phyloP scores from a whole-genome alignment of 2,329 filamentous ascomycete species.

The Fusarium sp. region DNA sequence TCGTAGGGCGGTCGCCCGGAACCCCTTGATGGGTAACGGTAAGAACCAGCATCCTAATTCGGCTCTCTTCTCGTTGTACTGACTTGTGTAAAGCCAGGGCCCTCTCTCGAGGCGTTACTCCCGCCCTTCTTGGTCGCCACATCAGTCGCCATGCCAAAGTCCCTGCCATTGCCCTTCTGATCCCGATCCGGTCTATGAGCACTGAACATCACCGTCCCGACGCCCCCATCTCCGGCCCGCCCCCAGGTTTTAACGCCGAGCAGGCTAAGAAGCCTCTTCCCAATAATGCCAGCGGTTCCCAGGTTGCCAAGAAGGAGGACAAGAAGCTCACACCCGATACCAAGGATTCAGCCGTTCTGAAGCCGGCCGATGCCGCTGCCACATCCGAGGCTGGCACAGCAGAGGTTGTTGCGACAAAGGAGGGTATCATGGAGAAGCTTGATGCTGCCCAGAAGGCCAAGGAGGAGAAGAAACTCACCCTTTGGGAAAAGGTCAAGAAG shows the following conservation, averaged over 20 bases:
- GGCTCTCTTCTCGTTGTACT: slow-evolving; percentile 33
- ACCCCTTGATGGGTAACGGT: slow-evolving; percentile 62
- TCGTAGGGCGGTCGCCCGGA: slow-evolving; percentile 62
- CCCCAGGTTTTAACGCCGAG: slow-evolving; percentile 90
- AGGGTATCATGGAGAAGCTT: slow-evolving; percentile 67
- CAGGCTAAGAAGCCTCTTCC: slow-evolving; percentile 85
- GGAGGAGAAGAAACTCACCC: slow-evolving; percentile 84
- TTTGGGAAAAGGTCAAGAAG: slow-evolving; percentile 94
- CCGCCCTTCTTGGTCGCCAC: slow-evolving; percentile 58
- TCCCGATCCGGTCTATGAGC: slow-evolving; percentile 64
- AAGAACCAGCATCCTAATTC: slow-evolving; percentile 39
- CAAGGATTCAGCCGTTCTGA: slow-evolving; percentile 20
- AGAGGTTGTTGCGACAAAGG: slow-evolving; percentile 60
- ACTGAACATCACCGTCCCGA: slow-evolving; percentile 67
- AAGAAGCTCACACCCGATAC: slow-evolving; percentile 43
- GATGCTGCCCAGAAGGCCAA: slow-evolving; percentile 66
- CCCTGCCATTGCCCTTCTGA: slow-evolving; percentile 64
- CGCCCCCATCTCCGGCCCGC: slow-evolving; percentile 68
- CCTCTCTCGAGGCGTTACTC: slow-evolving; percentile 58
- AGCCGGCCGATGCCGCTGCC: slow-evolving; percentile 43
- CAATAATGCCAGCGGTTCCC: slow-evolving; percentile 56
- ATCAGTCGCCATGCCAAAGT: slow-evolving; percentile 56
- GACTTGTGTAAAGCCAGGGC: slow-evolving; percentile 53
- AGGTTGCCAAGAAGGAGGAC: slow-evolving; percentile 50
- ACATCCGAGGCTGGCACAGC: slow-evolving; percentile 50